A percentile compares a stretch with the other conserved stretches of the same genome.
Evolutionary conservation across 495 filamentous ascomycete species (phyloP).

Genomic region (Opeltia flavorubescens): DNA sequence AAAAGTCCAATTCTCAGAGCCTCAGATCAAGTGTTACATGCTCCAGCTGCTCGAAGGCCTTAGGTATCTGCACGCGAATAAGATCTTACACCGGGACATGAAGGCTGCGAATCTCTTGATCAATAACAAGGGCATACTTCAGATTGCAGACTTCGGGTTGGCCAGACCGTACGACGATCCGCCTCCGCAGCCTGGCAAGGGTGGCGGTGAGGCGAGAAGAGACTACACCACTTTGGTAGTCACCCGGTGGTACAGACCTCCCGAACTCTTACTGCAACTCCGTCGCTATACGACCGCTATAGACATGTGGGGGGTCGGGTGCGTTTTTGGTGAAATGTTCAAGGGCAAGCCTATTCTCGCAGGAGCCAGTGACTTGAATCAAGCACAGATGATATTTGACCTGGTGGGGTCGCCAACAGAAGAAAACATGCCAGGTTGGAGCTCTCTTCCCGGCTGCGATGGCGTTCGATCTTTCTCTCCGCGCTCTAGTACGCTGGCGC

Average conservation of each 20-base stretch:
- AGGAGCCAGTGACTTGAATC: slow-evolving; percentile 76
- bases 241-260: slow-evolving; percentile 92
- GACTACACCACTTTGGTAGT: slow-evolving; percentile 94
- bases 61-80: slow-evolving; percentile 75
- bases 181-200: slow-evolving; percentile 61
- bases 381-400: slow-evolving; percentile 81
- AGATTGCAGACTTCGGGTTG: slow-evolving; percentile 95
- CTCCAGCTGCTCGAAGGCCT: slow-evolving; percentile 83
- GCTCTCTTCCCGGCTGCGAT: slow-evolving; percentile 65
- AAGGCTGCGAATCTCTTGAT: slow-evolving; percentile 98
- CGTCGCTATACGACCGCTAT: slow-evolving; percentile 88
- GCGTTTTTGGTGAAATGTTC: slow-evolving; percentile 98
- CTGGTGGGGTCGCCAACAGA: slow-evolving; percentile 87
- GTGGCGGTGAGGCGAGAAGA: slow-evolving; percentile 69
- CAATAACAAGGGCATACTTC: slow-evolving; percentile 82
- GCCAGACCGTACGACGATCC: slow-evolving; percentile 86
- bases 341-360: slow-evolving; percentile 83
- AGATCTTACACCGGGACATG: slow-evolving; percentile 94
- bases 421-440: slow-evolving; percentile 89
- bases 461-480: slow-evolving; percentile 50
- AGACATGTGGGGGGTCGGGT: slow-evolving; percentile 96
- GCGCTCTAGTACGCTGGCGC: slow-evolving; percentile 49
- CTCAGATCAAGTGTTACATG: slow-evolving; percentile 97
- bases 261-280: slow-evolving; percentile 78
- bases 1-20: slow-evolving; percentile 65